These are phyloP conservation scores for Biscogniauxia sp. DNA, from an alignment of 2,329 filamentous ascomycete genomes.

Conservation along the genomic window DNA sequence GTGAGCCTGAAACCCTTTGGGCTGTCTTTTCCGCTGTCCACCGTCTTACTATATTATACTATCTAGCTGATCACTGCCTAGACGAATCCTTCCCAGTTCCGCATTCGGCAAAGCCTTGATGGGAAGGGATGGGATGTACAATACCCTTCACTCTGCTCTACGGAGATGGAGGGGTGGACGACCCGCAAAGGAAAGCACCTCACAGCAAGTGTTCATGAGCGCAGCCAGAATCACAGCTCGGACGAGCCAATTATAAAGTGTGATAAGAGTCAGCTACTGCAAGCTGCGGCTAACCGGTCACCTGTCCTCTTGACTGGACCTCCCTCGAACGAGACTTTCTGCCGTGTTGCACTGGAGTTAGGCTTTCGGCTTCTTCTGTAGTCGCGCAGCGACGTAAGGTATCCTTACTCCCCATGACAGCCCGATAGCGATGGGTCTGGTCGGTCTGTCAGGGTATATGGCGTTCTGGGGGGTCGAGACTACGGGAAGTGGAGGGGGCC, in stretches of 20 bases:
- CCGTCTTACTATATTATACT: not conserved
- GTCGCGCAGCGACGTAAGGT: not conserved
- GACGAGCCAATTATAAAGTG: not conserved
- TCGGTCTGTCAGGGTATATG: not conserved
- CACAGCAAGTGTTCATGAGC: not conserved
- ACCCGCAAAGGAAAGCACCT: not conserved
- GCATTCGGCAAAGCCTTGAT: not conserved
- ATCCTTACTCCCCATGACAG: not conserved
- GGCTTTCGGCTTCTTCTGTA: not conserved
- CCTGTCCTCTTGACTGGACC: not conserved
- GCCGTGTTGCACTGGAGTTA: not conserved
- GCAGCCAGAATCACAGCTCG: not conserved
- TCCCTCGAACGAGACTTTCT: not conserved
- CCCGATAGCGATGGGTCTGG: not conserved
- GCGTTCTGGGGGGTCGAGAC: not conserved
- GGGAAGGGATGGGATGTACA: no score
- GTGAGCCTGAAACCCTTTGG: not conserved
- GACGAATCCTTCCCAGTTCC: not conserved
- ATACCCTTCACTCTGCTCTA: no score
- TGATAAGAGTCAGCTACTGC: not conserved
- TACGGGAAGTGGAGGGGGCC: not conserved
- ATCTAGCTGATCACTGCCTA: not conserved
- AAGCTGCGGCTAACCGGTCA: not conserved
- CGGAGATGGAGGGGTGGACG: no score
- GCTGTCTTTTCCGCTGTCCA: not conserved